A percentile compares a stretch with the other conserved stretches of the same genome.
These are phyloP conservation scores for Colletotrichum sojae DNA, from an alignment of 2,329 filamentous ascomycete species.

Conservation along the genomic window DNA sequence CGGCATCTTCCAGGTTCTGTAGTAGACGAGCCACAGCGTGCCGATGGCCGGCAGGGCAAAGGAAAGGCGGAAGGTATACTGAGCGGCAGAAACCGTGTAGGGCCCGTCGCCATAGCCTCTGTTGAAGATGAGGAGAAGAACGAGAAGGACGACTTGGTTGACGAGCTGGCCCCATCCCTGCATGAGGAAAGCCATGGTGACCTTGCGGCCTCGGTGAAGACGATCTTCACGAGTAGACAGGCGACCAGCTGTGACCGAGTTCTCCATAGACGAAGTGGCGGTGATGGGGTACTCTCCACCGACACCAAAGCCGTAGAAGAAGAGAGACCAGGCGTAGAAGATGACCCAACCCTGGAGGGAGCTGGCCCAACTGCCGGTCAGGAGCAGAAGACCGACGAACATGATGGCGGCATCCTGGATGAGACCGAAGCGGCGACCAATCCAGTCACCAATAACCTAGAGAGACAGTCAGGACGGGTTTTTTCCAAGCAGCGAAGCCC, in stretches of 20 bases:
- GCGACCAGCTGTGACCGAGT: constrained; percentile 86
- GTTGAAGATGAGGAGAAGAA: constrained; percentile 85
- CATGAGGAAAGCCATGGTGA: constrained; percentile 97
- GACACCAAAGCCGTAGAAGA: constrained; percentile 78
- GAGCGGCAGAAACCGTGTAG: constrained; percentile 82
- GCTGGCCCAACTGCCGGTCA: constrained; percentile 90
- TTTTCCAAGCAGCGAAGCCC: not conserved
- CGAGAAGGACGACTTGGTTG: constrained; percentile 92
- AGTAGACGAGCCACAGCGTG: constrained; percentile 95
- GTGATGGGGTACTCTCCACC: constrained; percentile 98
- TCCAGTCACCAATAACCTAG: constrained; percentile 75
- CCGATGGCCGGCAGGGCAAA: constrained; percentile 93
- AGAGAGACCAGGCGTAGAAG: constrained; percentile 94
- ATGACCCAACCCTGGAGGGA: constrained; percentile 95
- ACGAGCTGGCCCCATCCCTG: constrained; percentile 97
- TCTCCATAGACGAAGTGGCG: constrained; percentile 94
- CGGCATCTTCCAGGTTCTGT: constrained; percentile 95
- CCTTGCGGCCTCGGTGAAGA: constrained; percentile 94
- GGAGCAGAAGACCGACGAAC: constrained; percentile 92
- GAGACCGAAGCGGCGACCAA: constrained; percentile 93
- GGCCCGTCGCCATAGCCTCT: constrained; percentile 74
- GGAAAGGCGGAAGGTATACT: constrained; percentile 93
- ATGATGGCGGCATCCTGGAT: constrained; percentile 96
- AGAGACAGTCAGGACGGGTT: constrained; percentile 6
- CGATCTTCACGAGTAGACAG: constrained; percentile 93